phyloP scores from a whole-genome alignment of 257 asterid species.

The Solanum verrucosum region DNA sequence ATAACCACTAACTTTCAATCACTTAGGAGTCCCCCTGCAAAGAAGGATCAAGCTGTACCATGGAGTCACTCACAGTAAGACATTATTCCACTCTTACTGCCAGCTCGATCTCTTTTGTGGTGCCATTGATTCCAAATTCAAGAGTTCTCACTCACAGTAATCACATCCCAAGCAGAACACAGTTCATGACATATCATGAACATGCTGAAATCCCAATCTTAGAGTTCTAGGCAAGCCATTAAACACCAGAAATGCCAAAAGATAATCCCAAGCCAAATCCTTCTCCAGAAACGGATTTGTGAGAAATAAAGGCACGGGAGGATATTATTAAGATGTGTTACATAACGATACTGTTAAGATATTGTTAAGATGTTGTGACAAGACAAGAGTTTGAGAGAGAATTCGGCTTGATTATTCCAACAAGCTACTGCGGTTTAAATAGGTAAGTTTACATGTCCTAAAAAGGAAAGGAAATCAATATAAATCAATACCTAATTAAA shows the following conservation, averaged over 20 bases:
- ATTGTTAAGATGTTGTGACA: background rate
- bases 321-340: background rate
- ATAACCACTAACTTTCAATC: background rate
- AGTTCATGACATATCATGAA: background rate
- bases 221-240: background rate
- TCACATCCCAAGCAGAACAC: background rate
- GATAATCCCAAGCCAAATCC: background rate
- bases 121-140: background rate
- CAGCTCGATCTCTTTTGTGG: background rate
- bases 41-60: background rate
- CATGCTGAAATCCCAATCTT: background rate
- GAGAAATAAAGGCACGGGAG: background rate
- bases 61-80: background rate
- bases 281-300: background rate
- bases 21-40: background rate
- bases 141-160: background rate
- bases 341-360: background rate
- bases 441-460: background rate
- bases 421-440: background rate
- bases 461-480: background rate
- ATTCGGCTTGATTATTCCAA: background rate
- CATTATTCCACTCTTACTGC: background rate
- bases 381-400: background rate
- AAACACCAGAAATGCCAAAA: background rate
- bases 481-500: background rate